Evolutionary conservation across 208 protist genomes (phyloP).

Genomic region (Acanthamoeba sp.): DNA sequence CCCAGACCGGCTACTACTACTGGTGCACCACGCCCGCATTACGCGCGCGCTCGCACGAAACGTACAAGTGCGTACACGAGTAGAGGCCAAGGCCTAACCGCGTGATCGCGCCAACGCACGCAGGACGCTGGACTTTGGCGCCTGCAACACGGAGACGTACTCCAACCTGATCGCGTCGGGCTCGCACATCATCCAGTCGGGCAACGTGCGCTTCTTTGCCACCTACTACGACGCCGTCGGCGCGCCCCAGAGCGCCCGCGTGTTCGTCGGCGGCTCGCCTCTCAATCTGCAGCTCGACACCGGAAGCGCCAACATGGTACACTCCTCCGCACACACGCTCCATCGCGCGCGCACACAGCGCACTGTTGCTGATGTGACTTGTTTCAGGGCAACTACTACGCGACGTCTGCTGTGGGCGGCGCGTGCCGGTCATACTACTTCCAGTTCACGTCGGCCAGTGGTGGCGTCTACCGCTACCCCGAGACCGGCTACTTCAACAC

Average conservation of each 20-base stretch:
- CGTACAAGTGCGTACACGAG: too few relatives aligned
- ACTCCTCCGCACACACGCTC: too few relatives aligned
- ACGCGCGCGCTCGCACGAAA: too few relatives aligned
- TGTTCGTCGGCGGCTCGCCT: neutral
- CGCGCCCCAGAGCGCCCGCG: neutral
- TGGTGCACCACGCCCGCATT: neutral
- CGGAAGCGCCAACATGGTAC: neutral
- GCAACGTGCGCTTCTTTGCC: neutral
- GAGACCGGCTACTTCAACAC: conserved; percentile 26
- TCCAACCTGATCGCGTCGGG: neutral
- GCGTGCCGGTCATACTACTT: conserved; percentile 3
- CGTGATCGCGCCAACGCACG: too few relatives aligned
- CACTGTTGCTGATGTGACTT: too few relatives aligned
- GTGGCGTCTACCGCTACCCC: neutral
- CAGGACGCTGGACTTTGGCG: neutral
- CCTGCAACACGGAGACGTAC: neutral
- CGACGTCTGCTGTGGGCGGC: neutral
- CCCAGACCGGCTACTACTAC: neutral
- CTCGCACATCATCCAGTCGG: neutral
- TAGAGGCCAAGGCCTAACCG: too few relatives aligned
- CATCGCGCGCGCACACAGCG: too few relatives aligned
- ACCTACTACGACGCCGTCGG: neutral
- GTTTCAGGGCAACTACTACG: neutral
- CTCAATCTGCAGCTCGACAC: neutral
- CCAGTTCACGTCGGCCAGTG: conserved; percentile 11